phyloP scores from a whole-genome alignment of 495 filamentous ascomycete species.

The Trichodelitschia bisporula region DNA sequence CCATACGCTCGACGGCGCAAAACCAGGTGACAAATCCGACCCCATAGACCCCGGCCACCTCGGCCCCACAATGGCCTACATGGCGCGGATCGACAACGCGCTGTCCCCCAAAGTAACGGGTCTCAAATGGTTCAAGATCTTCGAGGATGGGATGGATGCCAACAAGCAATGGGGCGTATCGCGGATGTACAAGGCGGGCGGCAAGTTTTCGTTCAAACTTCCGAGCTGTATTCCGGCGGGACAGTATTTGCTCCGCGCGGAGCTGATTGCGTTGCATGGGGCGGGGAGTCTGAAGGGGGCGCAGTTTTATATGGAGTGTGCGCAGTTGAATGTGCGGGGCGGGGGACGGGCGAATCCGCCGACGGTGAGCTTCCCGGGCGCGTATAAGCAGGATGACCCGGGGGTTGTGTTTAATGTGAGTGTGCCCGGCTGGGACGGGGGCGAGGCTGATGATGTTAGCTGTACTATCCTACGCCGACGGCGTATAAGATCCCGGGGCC shows the following conservation, averaged over 20 bases:
- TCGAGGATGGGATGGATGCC: background rate
- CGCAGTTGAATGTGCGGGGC: slow-evolving; percentile 20
- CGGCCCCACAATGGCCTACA: background rate
- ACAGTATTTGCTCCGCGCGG: slow-evolving; percentile 19
- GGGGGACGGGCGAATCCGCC: slow-evolving; percentile 12
- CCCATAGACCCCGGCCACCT: background rate
- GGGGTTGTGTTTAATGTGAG: background rate
- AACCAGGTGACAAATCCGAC: too few species aligned
- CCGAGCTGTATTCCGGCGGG: slow-evolving; percentile 7
- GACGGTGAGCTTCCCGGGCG: background rate
- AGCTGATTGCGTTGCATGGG: slow-evolving; percentile 23
- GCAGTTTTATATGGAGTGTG: slow-evolving; percentile 23
- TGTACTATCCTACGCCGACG: too few species aligned
- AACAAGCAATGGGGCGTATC: background rate
- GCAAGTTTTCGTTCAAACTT: background rate
- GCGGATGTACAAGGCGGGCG: background rate
- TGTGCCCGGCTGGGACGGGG: too few species aligned
- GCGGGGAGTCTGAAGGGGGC: slow-evolving; percentile 17
- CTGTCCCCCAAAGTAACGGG: too few species aligned
- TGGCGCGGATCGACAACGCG: background rate
- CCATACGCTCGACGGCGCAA: background rate
- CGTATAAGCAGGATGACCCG: background rate
- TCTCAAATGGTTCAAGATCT: background rate
- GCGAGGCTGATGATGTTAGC: too few species aligned
- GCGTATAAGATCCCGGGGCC: too few species aligned